These are phyloP conservation scores for Ascoidea rubescens DNA, from an alignment of 805 yeast species.

Conservation along the genomic window DNA sequence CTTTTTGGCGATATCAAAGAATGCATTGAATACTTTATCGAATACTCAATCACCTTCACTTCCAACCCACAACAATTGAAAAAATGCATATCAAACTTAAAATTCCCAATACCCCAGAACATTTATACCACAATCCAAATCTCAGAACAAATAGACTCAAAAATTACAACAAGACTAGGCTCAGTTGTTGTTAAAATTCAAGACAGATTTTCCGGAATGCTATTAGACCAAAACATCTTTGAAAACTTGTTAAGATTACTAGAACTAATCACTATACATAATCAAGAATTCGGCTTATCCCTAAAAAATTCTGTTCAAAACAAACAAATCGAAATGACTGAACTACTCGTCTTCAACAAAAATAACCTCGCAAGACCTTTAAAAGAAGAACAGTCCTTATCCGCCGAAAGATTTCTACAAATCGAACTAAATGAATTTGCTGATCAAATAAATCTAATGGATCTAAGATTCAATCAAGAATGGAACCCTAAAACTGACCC, in stretches of 20 bases:
- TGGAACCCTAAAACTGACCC: constrained; percentile 81
- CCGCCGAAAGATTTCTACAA: constrained; percentile 36
- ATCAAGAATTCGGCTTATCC: constrained; percentile 33
- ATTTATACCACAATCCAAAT: constrained; percentile 10
- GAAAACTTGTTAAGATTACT: constrained; percentile 43
- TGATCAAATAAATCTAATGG: constrained; percentile 49
- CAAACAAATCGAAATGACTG: constrained; percentile 32
- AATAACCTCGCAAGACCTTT: constrained; percentile 10
- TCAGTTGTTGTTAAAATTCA: constrained; percentile 41
- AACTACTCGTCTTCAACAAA: constrained; percentile 19
- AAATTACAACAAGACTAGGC: constrained; percentile 36
- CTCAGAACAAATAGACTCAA: constrained; percentile 20
- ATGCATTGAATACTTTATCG: constrained; percentile 30
- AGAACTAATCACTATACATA: constrained; percentile 29
- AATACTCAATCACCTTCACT: constrained; percentile 23
- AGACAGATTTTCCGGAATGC: constrained; percentile 51
- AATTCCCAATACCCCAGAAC: constrained; percentile 11
- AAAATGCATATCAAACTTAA: constrained; percentile 5
- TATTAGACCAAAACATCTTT: constrained; percentile 48
- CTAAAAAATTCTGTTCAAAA: constrained; percentile 39
- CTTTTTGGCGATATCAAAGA: constrained; percentile 32
- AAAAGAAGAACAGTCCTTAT: constrained; percentile 6
- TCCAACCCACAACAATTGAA: constrained; percentile 13
- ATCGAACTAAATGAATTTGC: constrained; percentile 42
- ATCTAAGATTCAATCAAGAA: constrained; percentile 41